phyloP scores from a whole-genome alignment of 768 basidiomycete species.

The Suillus placidus region DNA sequence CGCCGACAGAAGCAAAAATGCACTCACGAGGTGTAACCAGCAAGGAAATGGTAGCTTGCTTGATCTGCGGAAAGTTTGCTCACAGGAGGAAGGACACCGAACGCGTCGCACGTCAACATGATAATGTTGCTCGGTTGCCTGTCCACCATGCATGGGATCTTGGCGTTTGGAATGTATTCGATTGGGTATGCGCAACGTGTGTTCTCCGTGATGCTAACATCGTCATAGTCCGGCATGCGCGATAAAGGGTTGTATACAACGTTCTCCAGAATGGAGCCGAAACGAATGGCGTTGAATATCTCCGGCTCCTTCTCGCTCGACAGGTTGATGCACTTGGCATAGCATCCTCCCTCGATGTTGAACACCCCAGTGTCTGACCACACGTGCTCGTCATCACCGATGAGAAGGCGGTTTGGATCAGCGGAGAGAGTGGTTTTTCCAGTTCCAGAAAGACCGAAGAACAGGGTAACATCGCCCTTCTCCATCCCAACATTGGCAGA shows the following conservation, averaged over 20 bases:
- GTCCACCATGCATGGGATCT: conserved; percentile 88
- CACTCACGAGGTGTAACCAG: conserved; percentile 90
- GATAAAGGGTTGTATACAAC: conserved; percentile 91
- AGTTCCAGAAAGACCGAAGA: conserved; percentile 98
- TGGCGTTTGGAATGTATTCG: conserved; percentile 93
- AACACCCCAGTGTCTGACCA: conserved; percentile 99
- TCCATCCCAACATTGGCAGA: conserved; percentile 95
- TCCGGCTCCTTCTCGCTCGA: conserved; percentile 98
- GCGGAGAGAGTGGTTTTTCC: conserved; percentile 99
- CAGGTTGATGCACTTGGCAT: conserved; percentile 97
- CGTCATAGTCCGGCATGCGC: conserved; percentile 92
- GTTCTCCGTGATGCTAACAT: conserved; percentile 97
- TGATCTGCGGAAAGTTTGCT: conserved; percentile 91
- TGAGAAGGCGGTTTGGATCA: conserved; percentile 90
- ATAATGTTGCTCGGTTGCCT: conserved; percentile 93
- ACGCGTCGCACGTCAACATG: conserved; percentile 98
- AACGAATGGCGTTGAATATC: conserved; percentile 93
- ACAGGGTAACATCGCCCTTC: conserved; percentile 91
- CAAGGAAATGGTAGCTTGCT: conserved; percentile 96
- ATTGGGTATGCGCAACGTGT: conserved; percentile 99
- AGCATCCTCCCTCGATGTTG: conserved; percentile 99
- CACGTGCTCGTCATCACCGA: conserved; percentile 99
- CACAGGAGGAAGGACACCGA: conserved; percentile 96
- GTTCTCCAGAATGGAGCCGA: conserved; percentile 97
- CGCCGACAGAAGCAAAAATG: not conserved